Conservation (phyloP, 148 eudicot genomes). For the Suaeda aralocaspica region DNA sequence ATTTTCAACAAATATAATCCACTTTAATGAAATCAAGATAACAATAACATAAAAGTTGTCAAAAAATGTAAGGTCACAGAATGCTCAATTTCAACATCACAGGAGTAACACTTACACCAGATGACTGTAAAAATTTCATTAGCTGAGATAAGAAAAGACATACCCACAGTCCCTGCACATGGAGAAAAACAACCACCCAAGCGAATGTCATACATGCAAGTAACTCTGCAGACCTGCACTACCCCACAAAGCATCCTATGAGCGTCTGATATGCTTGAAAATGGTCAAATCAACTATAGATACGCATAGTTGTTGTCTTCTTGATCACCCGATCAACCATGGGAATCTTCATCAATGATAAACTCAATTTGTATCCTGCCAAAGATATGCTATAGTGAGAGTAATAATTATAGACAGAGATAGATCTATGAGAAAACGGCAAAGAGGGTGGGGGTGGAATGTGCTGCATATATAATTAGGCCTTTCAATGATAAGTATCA, state of each 20-base stretch:
- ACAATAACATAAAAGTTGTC: too few relatives aligned
- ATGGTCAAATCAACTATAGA: neutral
- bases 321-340: neutral
- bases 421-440: too few relatives aligned
- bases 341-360: neutral
- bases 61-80: neutral
- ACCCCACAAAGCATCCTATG: neutral
- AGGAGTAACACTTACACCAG: neutral
- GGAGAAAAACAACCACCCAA: neutral
- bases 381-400: too few relatives aligned
- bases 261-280: neutral
- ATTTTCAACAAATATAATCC: too few relatives aligned
- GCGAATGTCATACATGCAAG: neutral
- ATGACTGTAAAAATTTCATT: neutral
- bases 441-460: too few relatives aligned
- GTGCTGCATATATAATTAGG: neutral
- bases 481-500: neutral
- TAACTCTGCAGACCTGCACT: neutral
- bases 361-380: too few relatives aligned
- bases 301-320: neutral
- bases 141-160: neutral
- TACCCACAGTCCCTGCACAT: neutral
- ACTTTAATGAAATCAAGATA: too few relatives aligned
- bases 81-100: neutral
- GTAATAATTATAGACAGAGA: neutral